Evolutionary conservation across 2,329 filamentous ascomycete species (phyloP).

Genomic region (Fusarium fujikuroi): DNA sequence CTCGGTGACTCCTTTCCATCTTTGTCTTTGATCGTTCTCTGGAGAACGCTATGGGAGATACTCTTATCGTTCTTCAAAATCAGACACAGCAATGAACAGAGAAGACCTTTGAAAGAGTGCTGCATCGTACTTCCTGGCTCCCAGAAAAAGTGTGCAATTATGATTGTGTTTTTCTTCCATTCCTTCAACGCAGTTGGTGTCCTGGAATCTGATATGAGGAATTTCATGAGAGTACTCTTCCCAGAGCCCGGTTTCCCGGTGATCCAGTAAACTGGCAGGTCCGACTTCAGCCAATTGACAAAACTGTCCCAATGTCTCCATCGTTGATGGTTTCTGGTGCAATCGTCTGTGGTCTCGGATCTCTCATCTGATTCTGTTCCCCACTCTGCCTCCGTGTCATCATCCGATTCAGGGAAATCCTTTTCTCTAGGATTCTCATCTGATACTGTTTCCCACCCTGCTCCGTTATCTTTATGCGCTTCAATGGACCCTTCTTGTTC

Average conservation of each 20-base stretch:
- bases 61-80: neutral
- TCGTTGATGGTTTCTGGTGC: accelerated
- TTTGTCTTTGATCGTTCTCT: accelerated
- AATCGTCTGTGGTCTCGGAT: neutral
- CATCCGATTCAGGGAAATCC: accelerated
- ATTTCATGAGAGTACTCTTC: neutral
- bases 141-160: neutral
- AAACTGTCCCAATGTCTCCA: neutral
- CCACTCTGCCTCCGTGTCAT: accelerated
- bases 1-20: too few relatives aligned
- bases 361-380: too few relatives aligned
- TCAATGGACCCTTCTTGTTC: too few relatives aligned
- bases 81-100: neutral
- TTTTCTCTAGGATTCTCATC: too few relatives aligned
- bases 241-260: neutral
- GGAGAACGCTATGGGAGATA: neutral
- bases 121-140: neutral
- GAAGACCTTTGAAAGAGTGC: neutral
- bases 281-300: accelerated
- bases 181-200: accelerated
- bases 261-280: neutral
- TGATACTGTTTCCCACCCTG: too few relatives aligned
- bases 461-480: too few relatives aligned
- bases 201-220: neutral
- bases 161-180: neutral